These are phyloP conservation scores for Scolecobasidium constrictum DNA, from an alignment of 2,329 filamentous ascomycete species.

Conservation along the genomic window DNA sequence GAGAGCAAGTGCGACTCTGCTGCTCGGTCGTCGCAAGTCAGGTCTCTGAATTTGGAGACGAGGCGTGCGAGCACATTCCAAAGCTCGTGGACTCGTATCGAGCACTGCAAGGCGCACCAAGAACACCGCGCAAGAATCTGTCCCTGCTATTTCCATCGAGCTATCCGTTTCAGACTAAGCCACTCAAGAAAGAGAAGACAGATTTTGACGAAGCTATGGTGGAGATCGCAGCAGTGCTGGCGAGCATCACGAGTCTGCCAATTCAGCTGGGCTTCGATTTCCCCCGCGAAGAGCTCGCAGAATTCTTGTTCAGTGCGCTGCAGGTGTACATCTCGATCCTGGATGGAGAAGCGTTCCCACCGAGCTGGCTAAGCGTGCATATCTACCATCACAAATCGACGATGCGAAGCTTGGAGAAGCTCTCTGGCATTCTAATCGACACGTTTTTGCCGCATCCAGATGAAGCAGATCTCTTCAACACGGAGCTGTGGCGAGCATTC, in stretches of 20 bases:
- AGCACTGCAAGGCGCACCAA: constrained; percentile 57
- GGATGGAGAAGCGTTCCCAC: constrained; percentile 78
- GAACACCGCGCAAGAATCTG: constrained; percentile 48
- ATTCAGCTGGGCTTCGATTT: constrained; percentile 66
- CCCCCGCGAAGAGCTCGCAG: constrained; percentile 61
- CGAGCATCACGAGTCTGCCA: constrained; percentile 65
- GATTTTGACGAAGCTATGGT: constrained; percentile 77
- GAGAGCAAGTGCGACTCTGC: constrained; percentile 84
- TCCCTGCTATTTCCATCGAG: constrained; percentile 82
- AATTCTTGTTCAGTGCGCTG: constrained; percentile 66
- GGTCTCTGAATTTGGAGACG: constrained; percentile 63
- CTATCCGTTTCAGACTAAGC: constrained; percentile 76
- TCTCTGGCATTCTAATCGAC: constrained; percentile 70
- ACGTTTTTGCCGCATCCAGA: constrained; percentile 80
- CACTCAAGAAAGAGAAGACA: constrained; percentile 37
- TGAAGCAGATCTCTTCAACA: constrained; percentile 84
- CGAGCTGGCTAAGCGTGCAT: constrained; percentile 82
- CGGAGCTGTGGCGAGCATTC: constrained; percentile 86
- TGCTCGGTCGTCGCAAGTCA: constrained; percentile 88
- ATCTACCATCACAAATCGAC: constrained; percentile 89
- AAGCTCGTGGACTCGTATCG: constrained; percentile 87
- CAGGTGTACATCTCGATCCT: constrained; percentile 84
- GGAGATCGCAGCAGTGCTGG: constrained; percentile 79
- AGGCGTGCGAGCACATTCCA: constrained; percentile 80
- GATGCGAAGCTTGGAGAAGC: constrained; percentile 73